These are phyloP conservation scores for Nicotiana paniculata DNA, from an alignment of 257 asterid genomes.

Conservation along the genomic window DNA sequence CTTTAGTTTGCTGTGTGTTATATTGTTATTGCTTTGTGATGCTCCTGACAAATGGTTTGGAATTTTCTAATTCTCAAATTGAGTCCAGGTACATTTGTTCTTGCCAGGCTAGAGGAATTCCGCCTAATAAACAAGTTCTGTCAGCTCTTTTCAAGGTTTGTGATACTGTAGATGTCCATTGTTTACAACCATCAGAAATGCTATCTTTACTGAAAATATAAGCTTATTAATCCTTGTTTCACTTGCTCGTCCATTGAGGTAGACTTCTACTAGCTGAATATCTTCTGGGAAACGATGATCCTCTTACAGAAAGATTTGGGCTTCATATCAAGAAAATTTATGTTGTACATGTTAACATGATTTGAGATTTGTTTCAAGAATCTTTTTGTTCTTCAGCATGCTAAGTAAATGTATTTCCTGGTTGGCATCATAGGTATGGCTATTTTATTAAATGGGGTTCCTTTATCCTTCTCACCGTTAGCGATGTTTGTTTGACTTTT, in stretches of 20 bases:
- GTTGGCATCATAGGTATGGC: neutral
- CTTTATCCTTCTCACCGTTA: neutral
- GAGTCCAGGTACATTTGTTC: conserved; percentile 58
- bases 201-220: neutral
- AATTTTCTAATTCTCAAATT: neutral
- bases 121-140: conserved; percentile 47
- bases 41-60: conserved; percentile 1
- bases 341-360: neutral
- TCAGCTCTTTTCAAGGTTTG: conserved; percentile 70
- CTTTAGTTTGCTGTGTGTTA: neutral
- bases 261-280: neutral
- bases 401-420: conserved; percentile 1
- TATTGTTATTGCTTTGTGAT: conserved; percentile 3
- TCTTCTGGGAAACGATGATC: neutral
- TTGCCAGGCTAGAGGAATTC: conserved; percentile 50
- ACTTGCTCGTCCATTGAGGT: neutral
- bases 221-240: neutral
- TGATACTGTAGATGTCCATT: neutral
- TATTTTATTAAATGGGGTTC: neutral
- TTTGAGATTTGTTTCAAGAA: neutral
- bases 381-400: neutral
- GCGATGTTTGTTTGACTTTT: neutral
- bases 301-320: neutral
- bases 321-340: neutral
- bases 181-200: neutral